Evolutionary conservation across 495 filamentous ascomycete genomes (phyloP), one percentile per base, ranked within the genome.

Genomic region (Melanomma pulvis-pyrius): DNA sequence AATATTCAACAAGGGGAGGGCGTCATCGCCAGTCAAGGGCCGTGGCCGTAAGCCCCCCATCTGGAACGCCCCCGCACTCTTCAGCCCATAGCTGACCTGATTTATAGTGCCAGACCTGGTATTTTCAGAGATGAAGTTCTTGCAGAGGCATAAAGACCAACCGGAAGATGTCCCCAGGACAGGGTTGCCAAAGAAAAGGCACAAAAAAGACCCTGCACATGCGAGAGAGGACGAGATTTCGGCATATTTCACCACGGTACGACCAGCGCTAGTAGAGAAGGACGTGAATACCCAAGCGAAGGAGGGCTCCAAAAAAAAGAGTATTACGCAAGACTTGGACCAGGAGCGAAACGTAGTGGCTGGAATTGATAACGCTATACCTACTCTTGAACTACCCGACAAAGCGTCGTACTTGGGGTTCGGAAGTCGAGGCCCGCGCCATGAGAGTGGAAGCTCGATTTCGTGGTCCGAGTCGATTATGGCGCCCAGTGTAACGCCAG

Each of bases 1-100:
- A 0, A 76, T 94, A 7, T 93, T 93, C 74, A 84, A 82, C 25
- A 92, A 87, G 71, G 89, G 89, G 1, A 85, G 83, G 54, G 79
- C 84, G 28, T 92, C 90, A 12, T 84, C 82, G 47, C 83, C 82
- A 28, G 61, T 84, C 57, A 78, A 74, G 64, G 77, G 80, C 63
- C 78, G 74, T 66, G 79, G 79, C 60, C 69, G 81, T 83, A 75
- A 74, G 77, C 72, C 47, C 46, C 51, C 50, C 52, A 3, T 48
- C 60, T 65, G 47, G 55, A 58, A 47, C 17, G 36, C 32, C 54
- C 61, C 60, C 65, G 60, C 65, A 63, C 49, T 56, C 30, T n/a
- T 62, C 21, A 59, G 50, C 39, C 63, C 61, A 58, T 63, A 32
- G 63, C 56, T 60, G 56, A 67, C 19, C 8, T 50, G 32, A 54